A percentile compares a stretch with the other conserved stretches of the same genome.
phyloP scores from a whole-genome alignment of 2,329 filamentous ascomycete genomes.

The Clarireedia homoeocarpa region DNA sequence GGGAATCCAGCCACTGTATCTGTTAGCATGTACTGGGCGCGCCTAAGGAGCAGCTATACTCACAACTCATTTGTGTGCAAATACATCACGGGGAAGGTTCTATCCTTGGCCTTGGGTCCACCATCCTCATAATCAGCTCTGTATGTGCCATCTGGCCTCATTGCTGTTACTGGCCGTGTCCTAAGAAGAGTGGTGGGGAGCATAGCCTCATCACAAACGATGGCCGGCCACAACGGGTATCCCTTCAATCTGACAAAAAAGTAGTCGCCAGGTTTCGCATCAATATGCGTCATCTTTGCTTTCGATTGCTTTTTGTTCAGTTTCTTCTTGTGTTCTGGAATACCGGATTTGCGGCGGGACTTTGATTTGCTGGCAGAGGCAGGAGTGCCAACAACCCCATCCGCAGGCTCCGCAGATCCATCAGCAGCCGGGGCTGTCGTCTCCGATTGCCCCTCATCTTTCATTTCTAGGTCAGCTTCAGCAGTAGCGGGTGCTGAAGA shows the following conservation, averaged over 20 bases:
- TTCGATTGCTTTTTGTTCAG: conserved; percentile 79
- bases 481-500: conserved; percentile 18
- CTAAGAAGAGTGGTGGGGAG: conserved; percentile 71
- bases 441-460: conserved; percentile 28
- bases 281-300: conserved; percentile 60
- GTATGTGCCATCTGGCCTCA: conserved; percentile 75
- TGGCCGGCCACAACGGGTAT: conserved; percentile 87
- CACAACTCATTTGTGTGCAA: conserved; percentile 94
- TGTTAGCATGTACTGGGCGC: not conserved
- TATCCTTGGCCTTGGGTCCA: conserved; percentile 75
- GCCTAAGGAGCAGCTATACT: conserved; percentile 36
- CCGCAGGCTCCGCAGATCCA: conserved; percentile 24
- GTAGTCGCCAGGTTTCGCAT: conserved; percentile 85
- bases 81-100: conserved; percentile 94
- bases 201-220: conserved; percentile 93
- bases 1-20: conserved; percentile 74
- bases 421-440: conserved; percentile 23
- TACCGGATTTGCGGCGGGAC: conserved; percentile 65
- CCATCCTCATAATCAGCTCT: conserved; percentile 81
- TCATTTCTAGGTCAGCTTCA: conserved; percentile 28
- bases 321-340: conserved; percentile 66
- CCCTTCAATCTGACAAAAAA: conserved; percentile 93
- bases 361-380: conserved; percentile 41
- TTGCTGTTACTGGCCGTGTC: conserved; percentile 76
- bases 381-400: conserved; percentile 31